Evolutionary conservation across 805 yeast species (phyloP), one percentile per base, ranked within the genome.

Genomic region (Kodamaea lidongshanica): DNA sequence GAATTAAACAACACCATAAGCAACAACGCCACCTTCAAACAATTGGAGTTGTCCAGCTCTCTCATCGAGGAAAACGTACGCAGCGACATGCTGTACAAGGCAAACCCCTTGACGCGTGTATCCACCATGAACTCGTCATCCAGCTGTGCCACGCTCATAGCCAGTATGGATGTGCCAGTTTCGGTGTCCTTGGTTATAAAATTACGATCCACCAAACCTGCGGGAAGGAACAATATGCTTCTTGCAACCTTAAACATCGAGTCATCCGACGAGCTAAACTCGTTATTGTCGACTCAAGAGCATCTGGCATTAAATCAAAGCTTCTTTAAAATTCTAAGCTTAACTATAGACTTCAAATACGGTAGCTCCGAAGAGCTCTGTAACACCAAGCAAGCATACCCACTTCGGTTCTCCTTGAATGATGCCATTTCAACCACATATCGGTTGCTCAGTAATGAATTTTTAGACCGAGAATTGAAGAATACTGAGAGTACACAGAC

Each of bases 201-300:
- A 30, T 48, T 73, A 11, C 56, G 68, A 25, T 66, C 72, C 17
- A 59, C 72, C 6, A 65, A 64, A 35, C 66, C 75, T 4, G 70
- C 72, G 4, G 72, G 74, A 6, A 53, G 67, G 25, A 56, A 60
- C 38, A 62, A 64, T 33, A 44, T 61, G 3, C 41, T 73, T 2
- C 45, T 73, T n/a, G 63, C 74, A 1, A 65, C 72, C 1, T 46
- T 73, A 25, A 71, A 65, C 31, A 48, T 73, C 7, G 75, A 70
- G 34, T 53, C 65, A 2, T 60, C 75, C 1, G 69, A 65, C 3
- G 65, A 51, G 19, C 48, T 71, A 10, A 47, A 44, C 23, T 40
- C 26, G 16, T 12, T 22, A 7, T 26, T 27, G 37, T 16, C 15
- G 16, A 39, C 27, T 12, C 20, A 23, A 14, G 18, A 20, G 12